Evolutionary conservation across 2,329 filamentous ascomycete species (phyloP), one percentile per base, ranked within the genome.

Genomic region (Exophiala alcalophila): DNA sequence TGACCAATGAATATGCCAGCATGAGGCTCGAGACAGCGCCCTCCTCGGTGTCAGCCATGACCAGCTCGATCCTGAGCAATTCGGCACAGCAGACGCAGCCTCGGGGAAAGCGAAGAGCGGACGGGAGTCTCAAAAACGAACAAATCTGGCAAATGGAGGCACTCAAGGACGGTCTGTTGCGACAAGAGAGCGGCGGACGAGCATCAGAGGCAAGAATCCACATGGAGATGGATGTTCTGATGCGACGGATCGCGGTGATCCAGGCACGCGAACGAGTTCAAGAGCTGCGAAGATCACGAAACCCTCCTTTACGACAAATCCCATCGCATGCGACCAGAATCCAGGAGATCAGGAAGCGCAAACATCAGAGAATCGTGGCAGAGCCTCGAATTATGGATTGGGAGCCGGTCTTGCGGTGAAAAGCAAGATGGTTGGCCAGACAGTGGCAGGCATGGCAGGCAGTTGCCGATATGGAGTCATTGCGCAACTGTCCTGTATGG

Each of bases 61-160:
- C 11, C 18, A 1, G 12, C 9, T 28, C 25, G 23, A 21, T 12
- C 10, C 14, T 10, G 15, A 12, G 12, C 15, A 11, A 30, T 8
- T 12, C n/a, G n/a, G 7, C 9, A 10, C 27, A 21, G 33, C 21
- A 27, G 12, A 15, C 5, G 11, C 8, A 7, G 15, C 15, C 18
- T 8, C 34, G 23, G 16, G 39, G 32, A 14, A 47, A 42, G 26
- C 44, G 44, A 21, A 42, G 15, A 18, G 19, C 29, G 14, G 40
- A 48, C 11, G 45, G 40, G 23, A 34, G 28, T 15, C 24, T 47
- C 26, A 47, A 43, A 28, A 16, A 29, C 24, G 39, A 39, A 5
- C 32, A 18, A 12, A 30, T 8, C 9, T 43, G 23, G 29, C 14
- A 12, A 10, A 23, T 24, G 8, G 3, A 7, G 20, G 27, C 29